A percentile compares a stretch with the other conserved stretches of the same genome.
Conservation (phyloP, 495 filamentous ascomycete genomes). For the Penicillium pulvis region DNA sequence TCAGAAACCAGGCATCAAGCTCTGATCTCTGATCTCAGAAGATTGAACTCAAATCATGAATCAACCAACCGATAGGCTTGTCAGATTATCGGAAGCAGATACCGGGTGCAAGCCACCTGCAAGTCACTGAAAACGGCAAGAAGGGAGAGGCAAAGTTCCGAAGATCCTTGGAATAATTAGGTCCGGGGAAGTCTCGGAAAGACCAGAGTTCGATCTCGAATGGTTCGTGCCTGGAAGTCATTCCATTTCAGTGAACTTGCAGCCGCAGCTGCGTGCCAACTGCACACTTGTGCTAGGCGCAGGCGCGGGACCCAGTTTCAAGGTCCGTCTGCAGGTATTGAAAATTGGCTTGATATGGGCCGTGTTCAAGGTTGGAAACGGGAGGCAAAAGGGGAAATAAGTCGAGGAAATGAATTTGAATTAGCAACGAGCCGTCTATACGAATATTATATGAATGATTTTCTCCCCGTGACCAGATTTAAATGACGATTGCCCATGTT, state of each 20-base stretch:
- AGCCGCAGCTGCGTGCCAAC: slow-evolving; percentile 22
- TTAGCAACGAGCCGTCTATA: no score
- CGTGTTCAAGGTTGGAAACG: not conserved
- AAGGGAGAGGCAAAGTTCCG: slow-evolving; percentile 11
- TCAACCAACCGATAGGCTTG: slow-evolving; percentile 6
- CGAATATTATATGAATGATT: no score
- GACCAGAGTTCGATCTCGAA: slow-evolving; percentile 16
- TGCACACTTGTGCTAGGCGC: slow-evolving; percentile 28
- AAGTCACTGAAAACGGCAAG: slow-evolving; percentile 28
- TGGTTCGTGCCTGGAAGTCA: slow-evolving; percentile 26
- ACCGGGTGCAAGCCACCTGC: slow-evolving; percentile 10
- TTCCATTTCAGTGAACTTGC: slow-evolving; percentile 20
- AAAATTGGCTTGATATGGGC: slow-evolving; percentile 12
- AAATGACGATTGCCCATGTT: not conserved
- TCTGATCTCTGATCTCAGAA: slow-evolving; percentile 10
- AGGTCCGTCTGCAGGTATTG: slow-evolving; percentile 15
- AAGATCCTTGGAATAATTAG: slow-evolving; percentile 19
- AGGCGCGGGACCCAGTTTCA: slow-evolving; percentile 14
- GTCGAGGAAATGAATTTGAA: not conserved
- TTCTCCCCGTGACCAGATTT: not conserved
- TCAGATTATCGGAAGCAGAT: slow-evolving; percentile 19
- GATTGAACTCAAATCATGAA: slow-evolving; percentile 1
- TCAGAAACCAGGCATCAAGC: slow-evolving; percentile 13
- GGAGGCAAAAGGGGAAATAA: not conserved
- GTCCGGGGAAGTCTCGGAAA: slow-evolving; percentile 27